Evolutionary conservation across 148 eudicot genomes (phyloP).

Genomic region (Bassia scoparia): DNA sequence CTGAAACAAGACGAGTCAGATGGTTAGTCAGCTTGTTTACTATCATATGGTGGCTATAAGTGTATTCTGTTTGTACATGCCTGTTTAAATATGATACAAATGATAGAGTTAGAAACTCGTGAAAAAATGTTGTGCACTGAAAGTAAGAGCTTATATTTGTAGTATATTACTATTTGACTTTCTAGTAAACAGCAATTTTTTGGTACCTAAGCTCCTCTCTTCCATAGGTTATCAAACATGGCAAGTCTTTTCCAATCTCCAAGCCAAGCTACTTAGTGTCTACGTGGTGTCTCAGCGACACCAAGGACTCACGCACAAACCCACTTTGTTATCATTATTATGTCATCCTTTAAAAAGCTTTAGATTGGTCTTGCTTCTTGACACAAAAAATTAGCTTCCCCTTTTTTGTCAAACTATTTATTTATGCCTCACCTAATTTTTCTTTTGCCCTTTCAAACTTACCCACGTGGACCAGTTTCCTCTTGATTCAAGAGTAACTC

Average conservation of each 20-base stretch:
- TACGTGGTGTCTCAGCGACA: background rate
- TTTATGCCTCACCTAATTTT: background rate
- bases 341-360: background rate
- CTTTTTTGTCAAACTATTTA: background rate
- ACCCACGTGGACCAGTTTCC: background rate
- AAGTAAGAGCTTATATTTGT: background rate
- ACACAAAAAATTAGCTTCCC: background rate
- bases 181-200: no score
- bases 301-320: background rate
- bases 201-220: background rate
- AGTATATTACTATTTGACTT: background rate
- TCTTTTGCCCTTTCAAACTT: background rate
- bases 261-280: background rate
- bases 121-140: background rate
- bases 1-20: constrained; percentile 44
- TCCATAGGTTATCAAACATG: background rate
- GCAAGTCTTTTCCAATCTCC: no score
- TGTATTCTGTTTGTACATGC: background rate
- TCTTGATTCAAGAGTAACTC: background rate
- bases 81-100: background rate
- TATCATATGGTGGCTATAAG: background rate
- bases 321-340: background rate
- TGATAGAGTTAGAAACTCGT: background rate
- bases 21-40: constrained; percentile 29
- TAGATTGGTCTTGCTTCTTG: no score